Base-by-base conservation (phyloP, 352 stramenopile species). In the Phytophthora aleatoria region DNA sequence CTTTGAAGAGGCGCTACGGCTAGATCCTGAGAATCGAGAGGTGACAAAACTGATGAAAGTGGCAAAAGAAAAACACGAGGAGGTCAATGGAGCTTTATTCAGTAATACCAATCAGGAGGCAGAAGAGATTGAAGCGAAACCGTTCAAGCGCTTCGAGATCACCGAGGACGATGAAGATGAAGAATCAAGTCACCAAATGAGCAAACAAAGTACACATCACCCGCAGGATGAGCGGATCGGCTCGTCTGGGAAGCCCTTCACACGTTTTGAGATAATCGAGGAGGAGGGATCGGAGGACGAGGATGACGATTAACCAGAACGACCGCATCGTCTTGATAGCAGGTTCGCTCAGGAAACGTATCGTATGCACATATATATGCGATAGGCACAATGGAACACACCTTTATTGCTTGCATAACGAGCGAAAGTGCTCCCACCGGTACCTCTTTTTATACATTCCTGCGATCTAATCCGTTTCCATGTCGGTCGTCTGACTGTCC, bases 41-140 rank as follows among this genome's bases (percentile, higher is more conserved):
- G 64, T 97, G n/a, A 59, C 68, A 16, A 94, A 96, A 53, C 65
- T 97, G 43, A 67, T 96, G n/a, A 76, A 79, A 41, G 88, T 87
- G 47, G 87, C 85, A 3, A 71, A 76, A 31, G 57, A 81, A 27
- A 97, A 96, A 57, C 84, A 85, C 64, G 64, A 78, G 3, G 81
- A 94, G 33, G 79, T 87, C 1, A 80, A 91, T 42, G 86, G 84
- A 2, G 76, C 61, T 5, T 58, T 72, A 12, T 24, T 35, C 8
- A 69, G 42, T 51, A 79, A 76, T 41, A 36, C 45, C 15, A 55
- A 57, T 12, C 49, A 45, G 31, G 20, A 53, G 3, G 39, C 10
- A 39, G 26, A 63, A 24, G 35, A 50, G 7, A n/a, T 42, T 10
- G 55, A 52, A 24, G 53, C 77, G 27, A 77, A 79, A 12, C 52